Percentiles rank a stretch among this genome's conserved stretches.
Evolutionary conservation across 805 yeast species (phyloP).

Genomic region (Priceomyces carsonii): DNA sequence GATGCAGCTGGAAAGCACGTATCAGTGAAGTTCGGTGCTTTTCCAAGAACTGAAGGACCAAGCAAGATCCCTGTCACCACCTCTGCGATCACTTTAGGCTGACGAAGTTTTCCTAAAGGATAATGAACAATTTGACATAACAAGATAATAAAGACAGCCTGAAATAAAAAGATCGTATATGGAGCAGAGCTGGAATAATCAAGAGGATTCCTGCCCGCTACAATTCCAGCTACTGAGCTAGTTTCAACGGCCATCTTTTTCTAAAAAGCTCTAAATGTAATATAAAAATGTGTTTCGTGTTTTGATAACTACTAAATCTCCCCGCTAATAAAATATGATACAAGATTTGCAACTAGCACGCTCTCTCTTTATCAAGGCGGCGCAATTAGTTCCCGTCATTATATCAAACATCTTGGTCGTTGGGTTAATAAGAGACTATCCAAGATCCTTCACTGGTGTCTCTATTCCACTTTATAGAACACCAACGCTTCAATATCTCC

Average conservation of each 20-base stretch:
- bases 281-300: too few relatives aligned
- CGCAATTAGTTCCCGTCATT: too few relatives aligned
- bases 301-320: too few relatives aligned
- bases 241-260: slow-evolving; percentile 40
- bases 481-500: too few relatives aligned
- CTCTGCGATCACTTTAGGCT: slow-evolving; percentile 82
- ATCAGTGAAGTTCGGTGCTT: slow-evolving; percentile 62
- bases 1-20: slow-evolving; percentile 67
- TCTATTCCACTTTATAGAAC: too few relatives aligned
- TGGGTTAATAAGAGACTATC: too few relatives aligned
- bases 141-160: slow-evolving; percentile 59
- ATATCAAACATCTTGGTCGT: too few relatives aligned
- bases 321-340: too few relatives aligned
- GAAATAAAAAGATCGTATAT: slow-evolving; percentile 68
- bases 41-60: slow-evolving; percentile 77
- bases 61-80: slow-evolving; percentile 74
- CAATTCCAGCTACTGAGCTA: slow-evolving; percentile 59
- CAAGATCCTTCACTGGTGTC: too few relatives aligned
- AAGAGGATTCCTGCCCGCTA: slow-evolving; percentile 72
- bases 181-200: slow-evolving; percentile 60
- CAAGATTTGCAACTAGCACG: too few relatives aligned
- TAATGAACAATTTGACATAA: slow-evolving; percentile 61
- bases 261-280: too few relatives aligned
- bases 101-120: slow-evolving; percentile 62
- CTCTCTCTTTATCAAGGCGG: too few relatives aligned